phyloP scores from a whole-genome alignment of 2,329 filamentous ascomycete genomes.

The Beauveria rudraprayagi region DNA sequence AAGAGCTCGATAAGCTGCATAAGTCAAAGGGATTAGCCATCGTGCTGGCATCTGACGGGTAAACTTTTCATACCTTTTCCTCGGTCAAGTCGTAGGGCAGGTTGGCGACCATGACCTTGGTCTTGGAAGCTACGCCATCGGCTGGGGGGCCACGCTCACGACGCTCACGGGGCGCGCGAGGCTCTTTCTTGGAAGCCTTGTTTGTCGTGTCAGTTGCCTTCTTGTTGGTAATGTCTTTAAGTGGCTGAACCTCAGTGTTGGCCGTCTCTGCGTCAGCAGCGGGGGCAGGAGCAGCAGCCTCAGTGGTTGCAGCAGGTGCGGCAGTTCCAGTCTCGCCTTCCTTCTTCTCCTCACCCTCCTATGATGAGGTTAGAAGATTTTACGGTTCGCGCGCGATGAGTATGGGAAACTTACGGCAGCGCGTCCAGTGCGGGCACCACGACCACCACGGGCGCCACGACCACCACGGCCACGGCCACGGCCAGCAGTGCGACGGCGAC shows the following conservation, averaged over 20 bases:
- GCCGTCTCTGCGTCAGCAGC: constrained; percentile 38
- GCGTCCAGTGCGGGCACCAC: constrained; percentile 41
- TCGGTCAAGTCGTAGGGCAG: constrained; percentile 96
- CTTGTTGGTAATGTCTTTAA: constrained; percentile 55
- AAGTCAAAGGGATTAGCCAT: constrained; percentile 12
- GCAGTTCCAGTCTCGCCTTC: constrained; percentile 35
- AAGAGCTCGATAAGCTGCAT: constrained; percentile 93
- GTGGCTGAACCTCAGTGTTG: constrained; percentile 46
- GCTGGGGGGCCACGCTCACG: constrained; percentile 89
- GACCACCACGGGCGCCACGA: constrained; percentile 57
- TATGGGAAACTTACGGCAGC: constrained; percentile 32
- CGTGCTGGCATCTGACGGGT: background rate
- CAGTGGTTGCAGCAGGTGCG: constrained; percentile 36
- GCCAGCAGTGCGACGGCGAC: constrained; percentile 53
- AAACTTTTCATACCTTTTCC: constrained; percentile 64
- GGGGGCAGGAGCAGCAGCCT: constrained; percentile 20
- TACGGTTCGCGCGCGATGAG: background rate
- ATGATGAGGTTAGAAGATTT: background rate
- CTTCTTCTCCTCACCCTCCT: constrained; percentile 38
- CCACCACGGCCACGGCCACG: constrained; percentile 63
- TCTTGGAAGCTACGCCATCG: constrained; percentile 97
- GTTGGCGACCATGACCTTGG: constrained; percentile 99
- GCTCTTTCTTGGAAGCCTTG: constrained; percentile 49
- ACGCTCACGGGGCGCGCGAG: constrained; percentile 46
- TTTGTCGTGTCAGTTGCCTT: constrained; percentile 49